phyloP scores from a whole-genome alignment of 2,329 filamentous ascomycete species.

The Epichloe hybrida region DNA sequence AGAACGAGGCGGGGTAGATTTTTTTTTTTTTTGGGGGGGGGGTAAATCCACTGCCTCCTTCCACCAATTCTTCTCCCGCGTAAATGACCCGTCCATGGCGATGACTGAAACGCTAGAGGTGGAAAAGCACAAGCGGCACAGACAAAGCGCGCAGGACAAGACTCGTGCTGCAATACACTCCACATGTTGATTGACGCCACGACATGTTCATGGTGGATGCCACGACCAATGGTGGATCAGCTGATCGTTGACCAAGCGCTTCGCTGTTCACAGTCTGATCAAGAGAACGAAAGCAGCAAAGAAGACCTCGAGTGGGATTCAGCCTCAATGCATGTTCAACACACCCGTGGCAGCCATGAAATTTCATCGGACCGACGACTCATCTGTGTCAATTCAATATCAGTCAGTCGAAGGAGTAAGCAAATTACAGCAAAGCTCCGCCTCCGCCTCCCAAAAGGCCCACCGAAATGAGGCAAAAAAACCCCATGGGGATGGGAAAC shows the following conservation, averaged over 20 bases:
- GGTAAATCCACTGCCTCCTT: conserved; percentile 37
- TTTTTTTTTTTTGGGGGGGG: conserved; percentile 17
- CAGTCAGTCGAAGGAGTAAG: no score
- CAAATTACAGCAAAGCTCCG: not conserved
- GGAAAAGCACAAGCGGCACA: no score
- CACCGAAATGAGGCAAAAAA: not conserved
- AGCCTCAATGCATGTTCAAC: not conserved
- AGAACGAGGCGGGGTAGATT: no score
- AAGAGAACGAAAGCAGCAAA: no score
- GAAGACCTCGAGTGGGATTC: not conserved
- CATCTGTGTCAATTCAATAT: not conserved
- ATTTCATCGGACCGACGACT: conserved; percentile 1
- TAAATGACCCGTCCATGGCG: conserved; percentile 7
- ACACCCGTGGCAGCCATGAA: not conserved
- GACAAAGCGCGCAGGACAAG: no score
- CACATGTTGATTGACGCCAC: no score
- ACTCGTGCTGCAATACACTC: no score
- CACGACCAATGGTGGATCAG: not conserved
- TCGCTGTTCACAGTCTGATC: not conserved
- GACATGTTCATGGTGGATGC: not conserved
- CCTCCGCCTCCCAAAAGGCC: not conserved
- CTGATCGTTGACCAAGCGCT: no score
- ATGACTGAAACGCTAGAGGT: no score
- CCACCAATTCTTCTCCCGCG: conserved; percentile 31
- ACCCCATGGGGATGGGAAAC: conserved; percentile 1